Percentiles rank a stretch among this genome's conserved stretches.
Conservation (phyloP, 1,284 basidiomycete genomes). For the Lignosus rhinocerotis region DNA sequence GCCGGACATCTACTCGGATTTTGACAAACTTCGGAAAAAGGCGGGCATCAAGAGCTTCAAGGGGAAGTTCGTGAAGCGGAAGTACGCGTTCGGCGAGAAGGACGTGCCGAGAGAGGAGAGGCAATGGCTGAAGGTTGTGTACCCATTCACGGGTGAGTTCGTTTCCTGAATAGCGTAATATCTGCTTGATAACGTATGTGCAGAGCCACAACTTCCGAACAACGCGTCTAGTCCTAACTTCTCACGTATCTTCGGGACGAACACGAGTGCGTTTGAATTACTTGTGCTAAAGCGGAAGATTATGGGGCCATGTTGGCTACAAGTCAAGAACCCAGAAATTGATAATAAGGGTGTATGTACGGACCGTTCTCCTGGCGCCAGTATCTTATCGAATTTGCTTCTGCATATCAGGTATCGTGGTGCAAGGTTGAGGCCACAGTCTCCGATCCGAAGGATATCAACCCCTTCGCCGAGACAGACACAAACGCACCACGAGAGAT, state of each 20-base stretch:
- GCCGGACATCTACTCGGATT: conserved; percentile 82
- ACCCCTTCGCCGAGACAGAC: conserved; percentile 79
- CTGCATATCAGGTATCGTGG: conserved; percentile 77
- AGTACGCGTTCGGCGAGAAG: conserved; percentile 91
- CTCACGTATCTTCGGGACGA: conserved; percentile 88
- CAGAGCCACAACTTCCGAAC: conserved; percentile 67
- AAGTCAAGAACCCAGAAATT: conserved; percentile 74
- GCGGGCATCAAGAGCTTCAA: conserved; percentile 79
- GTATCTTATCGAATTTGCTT: neutral
- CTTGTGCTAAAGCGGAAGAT: conserved; percentile 96
- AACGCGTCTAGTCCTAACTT: conserved; percentile 84
- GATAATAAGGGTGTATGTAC: conserved; percentile 76
- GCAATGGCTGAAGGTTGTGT: conserved; percentile 92
- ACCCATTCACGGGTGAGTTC: conserved; percentile 74
- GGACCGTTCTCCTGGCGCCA: neutral
- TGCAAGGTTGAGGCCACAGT: conserved; percentile 93
- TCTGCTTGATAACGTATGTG: neutral
- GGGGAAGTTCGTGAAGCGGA: conserved; percentile 84
- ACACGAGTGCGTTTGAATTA: conserved; percentile 90
- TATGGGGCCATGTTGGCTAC: conserved; percentile 98
- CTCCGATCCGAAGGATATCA: conserved; percentile 85
- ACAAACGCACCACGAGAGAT: conserved; percentile 74
- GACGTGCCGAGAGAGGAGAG: conserved; percentile 81
- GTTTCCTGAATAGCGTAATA: neutral
- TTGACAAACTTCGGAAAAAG: conserved; percentile 77